phyloP scores from a whole-genome alignment of 1,284 basidiomycete species.

The Erythrobasidium hasegawianum region DNA sequence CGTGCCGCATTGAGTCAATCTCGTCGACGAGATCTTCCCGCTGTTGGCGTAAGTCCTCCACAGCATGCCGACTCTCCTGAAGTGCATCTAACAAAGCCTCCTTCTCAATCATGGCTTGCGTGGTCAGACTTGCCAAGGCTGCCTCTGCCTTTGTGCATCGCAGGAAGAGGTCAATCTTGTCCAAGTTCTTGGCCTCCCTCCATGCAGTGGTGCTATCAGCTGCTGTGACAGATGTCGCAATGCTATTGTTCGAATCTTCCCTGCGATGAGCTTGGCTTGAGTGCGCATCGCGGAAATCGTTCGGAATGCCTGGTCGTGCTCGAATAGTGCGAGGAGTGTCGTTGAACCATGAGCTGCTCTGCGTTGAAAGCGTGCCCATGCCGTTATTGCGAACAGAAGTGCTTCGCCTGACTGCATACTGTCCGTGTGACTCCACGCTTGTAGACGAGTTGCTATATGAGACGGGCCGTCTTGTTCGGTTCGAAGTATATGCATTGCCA shows the following conservation, averaged over 20 bases:
- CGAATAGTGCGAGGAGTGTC: constrained; percentile 18
- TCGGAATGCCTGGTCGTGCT: constrained; percentile 8
- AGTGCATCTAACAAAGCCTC: constrained; percentile 31
- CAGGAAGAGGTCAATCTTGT: constrained; percentile 34
- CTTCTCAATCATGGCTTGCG: constrained; percentile 19
- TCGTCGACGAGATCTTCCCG: constrained; percentile 17
- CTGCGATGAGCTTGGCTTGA: background rate
- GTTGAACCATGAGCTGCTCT: constrained; percentile 17
- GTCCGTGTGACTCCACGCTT: background rate
- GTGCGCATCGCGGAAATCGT: constrained; percentile 11
- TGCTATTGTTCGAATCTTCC: constrained; percentile 1
- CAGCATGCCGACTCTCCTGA: constrained; percentile 12
- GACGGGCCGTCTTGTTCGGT: background rate
- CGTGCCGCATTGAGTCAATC: background rate
- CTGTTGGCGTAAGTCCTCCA: constrained; percentile 25
- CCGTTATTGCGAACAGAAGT: background rate
- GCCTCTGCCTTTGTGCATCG: constrained; percentile 27
- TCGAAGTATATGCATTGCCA: background rate
- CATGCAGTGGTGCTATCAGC: background rate
- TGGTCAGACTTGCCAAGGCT: constrained; percentile 16
- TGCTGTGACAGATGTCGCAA: constrained; percentile 6
- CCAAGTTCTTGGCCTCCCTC: constrained; percentile 16
- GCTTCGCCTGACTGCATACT: background rate
- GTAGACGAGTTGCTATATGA: background rate
- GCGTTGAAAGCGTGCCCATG: background rate